Conservation (phyloP, 176 grass and related monocot genomes). For the Saccharum spontaneum region DNA sequence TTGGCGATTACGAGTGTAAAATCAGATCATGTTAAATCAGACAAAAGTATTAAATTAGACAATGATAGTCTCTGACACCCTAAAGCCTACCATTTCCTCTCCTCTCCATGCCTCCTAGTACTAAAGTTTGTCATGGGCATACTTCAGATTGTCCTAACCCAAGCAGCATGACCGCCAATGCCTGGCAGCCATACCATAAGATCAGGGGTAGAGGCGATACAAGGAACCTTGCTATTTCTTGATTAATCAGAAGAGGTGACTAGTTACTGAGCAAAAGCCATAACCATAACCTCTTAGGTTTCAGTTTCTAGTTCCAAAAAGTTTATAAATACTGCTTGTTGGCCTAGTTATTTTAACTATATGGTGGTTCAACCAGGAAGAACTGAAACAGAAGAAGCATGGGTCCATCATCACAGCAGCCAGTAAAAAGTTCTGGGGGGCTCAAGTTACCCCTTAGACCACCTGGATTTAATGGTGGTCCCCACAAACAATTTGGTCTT, state of each 20-base stretch:
- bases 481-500: not conserved
- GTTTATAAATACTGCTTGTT: not conserved
- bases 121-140: not conserved
- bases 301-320: not conserved
- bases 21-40: not conserved
- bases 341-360: not conserved
- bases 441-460: not conserved
- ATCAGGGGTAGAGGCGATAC: not conserved
- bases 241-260: not conserved
- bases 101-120: not conserved
- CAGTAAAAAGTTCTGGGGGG: not conserved
- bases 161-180: not conserved
- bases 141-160: not conserved
- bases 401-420: not conserved
- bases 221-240: not conserved
- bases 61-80: not conserved
- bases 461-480: not conserved
- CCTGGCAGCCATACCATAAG: not conserved
- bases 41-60: not conserved
- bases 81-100: not conserved
- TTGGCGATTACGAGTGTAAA: constrained; percentile 3
- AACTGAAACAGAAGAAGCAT: not conserved
- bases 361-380: not conserved
- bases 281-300: not conserved
- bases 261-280: not conserved